These are phyloP conservation scores for Tylopilus microsporus DNA, from an alignment of 1,284 basidiomycete genomes.

Conservation along the genomic window DNA sequence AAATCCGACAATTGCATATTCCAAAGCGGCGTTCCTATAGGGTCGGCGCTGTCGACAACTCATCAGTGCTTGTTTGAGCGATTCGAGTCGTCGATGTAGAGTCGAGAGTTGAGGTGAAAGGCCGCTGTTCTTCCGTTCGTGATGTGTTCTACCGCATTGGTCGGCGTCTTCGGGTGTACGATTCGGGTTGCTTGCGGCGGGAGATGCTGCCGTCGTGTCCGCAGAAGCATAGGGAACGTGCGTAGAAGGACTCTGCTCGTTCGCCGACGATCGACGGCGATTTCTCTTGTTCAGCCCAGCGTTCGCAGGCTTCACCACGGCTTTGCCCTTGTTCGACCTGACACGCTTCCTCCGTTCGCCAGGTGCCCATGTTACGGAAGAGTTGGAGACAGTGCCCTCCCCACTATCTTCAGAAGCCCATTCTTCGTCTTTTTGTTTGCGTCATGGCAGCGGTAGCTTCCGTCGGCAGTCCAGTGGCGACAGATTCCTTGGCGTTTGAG, in stretches of 20 bases:
- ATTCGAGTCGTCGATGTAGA: constrained; percentile 31
- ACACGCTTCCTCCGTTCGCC: constrained; percentile 18
- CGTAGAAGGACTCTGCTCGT: constrained; percentile 12
- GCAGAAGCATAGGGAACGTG: background rate
- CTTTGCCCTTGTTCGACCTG: constrained; percentile 17
- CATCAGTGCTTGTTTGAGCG: constrained; percentile 22
- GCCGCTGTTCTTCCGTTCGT: constrained; percentile 15
- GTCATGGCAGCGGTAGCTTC: background rate
- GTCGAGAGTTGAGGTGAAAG: constrained; percentile 22
- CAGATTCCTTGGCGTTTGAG: constrained; percentile 1
- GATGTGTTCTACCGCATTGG: constrained; percentile 24
- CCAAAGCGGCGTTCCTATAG: too few species aligned
- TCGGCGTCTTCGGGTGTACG: constrained; percentile 11
- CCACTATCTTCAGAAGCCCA: constrained; percentile 25
- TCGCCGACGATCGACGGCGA: constrained; percentile 11
- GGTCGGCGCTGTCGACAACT: too few species aligned
- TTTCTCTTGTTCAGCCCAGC: constrained; percentile 7
- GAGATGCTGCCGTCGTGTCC: constrained; percentile 1
- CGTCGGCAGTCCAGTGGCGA: background rate
- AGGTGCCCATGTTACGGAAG: background rate
- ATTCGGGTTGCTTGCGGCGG: constrained; percentile 7
- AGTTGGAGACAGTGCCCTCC: background rate
- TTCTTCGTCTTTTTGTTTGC: constrained; percentile 14
- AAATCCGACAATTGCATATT: too few species aligned
- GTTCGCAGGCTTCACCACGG: background rate